A percentile compares a stretch with the other conserved stretches of the same genome.
phyloP scores from a whole-genome alignment of 1,284 basidiomycete genomes.

The Singerocomus rubriflavus region DNA sequence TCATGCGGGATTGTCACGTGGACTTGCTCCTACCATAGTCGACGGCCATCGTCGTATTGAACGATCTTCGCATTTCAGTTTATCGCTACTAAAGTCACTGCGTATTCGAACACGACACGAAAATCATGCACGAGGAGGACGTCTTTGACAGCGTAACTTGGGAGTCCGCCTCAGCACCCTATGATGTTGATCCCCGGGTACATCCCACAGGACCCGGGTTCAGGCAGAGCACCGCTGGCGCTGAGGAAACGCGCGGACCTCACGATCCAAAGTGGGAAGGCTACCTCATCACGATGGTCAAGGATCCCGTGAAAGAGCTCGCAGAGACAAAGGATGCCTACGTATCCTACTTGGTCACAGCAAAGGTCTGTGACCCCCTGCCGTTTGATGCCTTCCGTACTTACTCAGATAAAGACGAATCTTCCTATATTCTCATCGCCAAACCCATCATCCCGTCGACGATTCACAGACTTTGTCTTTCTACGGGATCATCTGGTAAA shows the following conservation, averaged over 20 bases:
- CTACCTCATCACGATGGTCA: slow-evolving; percentile 81
- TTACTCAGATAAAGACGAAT: slow-evolving; percentile 59
- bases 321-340: slow-evolving; percentile 96
- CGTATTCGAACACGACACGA: neutral
- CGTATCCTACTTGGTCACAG: slow-evolving; percentile 90
- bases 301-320: slow-evolving; percentile 93
- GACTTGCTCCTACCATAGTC: neutral
- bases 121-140: slow-evolving; percentile 72
- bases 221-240: slow-evolving; percentile 68
- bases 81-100: neutral
- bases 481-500: slow-evolving; percentile 84
- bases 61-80: neutral
- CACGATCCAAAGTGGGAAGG: slow-evolving; percentile 88
- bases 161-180: slow-evolving; percentile 66
- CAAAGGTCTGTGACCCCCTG: slow-evolving; percentile 58
- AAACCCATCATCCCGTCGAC: slow-evolving; percentile 73
- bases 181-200: slow-evolving; percentile 40
- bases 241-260: slow-evolving; percentile 56
- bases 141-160: slow-evolving; percentile 84
- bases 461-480: slow-evolving; percentile 98
- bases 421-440: slow-evolving; percentile 75
- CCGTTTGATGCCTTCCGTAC: neutral
- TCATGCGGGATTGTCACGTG: slow-evolving; percentile 25
- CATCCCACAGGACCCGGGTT: slow-evolving; percentile 64
- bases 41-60: slow-evolving; percentile 1